Conservation (phyloP, 306 rosid genomes). For the Fagus sylvatica region DNA sequence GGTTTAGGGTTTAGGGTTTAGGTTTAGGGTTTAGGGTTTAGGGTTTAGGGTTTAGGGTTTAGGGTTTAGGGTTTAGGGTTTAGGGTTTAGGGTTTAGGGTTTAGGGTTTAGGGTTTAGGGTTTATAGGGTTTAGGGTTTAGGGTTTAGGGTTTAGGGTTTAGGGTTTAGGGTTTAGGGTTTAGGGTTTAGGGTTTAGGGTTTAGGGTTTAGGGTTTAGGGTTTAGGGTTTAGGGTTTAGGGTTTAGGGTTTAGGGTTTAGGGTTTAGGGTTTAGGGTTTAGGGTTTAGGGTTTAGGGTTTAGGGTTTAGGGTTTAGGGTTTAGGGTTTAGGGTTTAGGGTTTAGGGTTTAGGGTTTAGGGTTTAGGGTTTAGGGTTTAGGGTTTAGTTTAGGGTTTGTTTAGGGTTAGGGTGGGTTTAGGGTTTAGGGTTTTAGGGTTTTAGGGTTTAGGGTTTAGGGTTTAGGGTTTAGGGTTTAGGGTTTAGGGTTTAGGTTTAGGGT, state of each 20-base stretch:
- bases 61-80: slow-evolving; percentile 10
- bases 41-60: slow-evolving; percentile 28
- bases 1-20: slow-evolving; percentile 29
- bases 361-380: slow-evolving; percentile 19
- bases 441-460: slow-evolving; percentile 22
- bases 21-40: slow-evolving; percentile 25
- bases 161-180: slow-evolving; percentile 35
- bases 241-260: slow-evolving; percentile 21
- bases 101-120: slow-evolving; percentile 14
- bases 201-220: slow-evolving; percentile 11
- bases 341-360: slow-evolving; percentile 19
- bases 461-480: slow-evolving; percentile 27
- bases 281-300: slow-evolving; percentile 17
- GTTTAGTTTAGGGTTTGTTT: slow-evolving; percentile 25
- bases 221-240: slow-evolving; percentile 25
- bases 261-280: slow-evolving; percentile 23
- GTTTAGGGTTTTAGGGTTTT: slow-evolving; percentile 15
- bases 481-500: slow-evolving; percentile 27
- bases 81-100: neutral
- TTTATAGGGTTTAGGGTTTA: slow-evolving; percentile 15
- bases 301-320: slow-evolving; percentile 19
- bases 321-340: slow-evolving; percentile 19
- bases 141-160: slow-evolving; percentile 29
- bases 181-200: slow-evolving; percentile 18
- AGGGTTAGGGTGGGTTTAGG: slow-evolving; percentile 17